Percentiles rank a stretch among this genome's conserved stretches.
Conservation (phyloP, 106 monocot species). For the Xerophyta viscosa region DNA sequence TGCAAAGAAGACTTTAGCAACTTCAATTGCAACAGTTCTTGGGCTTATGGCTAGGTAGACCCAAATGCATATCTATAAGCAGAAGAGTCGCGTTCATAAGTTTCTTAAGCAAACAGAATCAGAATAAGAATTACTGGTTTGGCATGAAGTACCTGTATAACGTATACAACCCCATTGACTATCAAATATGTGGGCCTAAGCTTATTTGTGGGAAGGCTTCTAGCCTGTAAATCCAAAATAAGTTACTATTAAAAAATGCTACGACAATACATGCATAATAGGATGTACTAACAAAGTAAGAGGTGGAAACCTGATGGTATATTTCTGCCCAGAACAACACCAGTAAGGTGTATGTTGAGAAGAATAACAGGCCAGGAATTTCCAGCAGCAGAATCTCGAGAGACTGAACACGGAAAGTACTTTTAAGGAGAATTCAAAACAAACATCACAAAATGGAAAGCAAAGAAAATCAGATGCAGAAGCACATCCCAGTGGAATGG, state of each 20-base stretch:
- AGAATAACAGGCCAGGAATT: conserved; percentile 80
- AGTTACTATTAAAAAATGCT: background rate
- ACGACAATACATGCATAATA: too few species aligned
- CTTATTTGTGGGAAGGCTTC: conserved; percentile 46
- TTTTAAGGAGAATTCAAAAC: too few species aligned
- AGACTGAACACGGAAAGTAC: conserved; percentile 19
- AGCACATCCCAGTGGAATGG: too few species aligned
- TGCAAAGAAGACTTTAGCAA: conserved; percentile 58
- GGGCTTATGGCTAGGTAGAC: conserved; percentile 26
- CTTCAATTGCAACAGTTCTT: conserved; percentile 29
- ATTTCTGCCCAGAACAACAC: conserved; percentile 97
- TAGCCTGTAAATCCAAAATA: conserved; percentile 37
- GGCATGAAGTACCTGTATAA: conserved; percentile 82
- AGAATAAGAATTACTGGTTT: too few species aligned
- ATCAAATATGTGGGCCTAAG: conserved; percentile 62
- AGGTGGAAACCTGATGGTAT: conserved; percentile 68
- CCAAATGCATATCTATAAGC: conserved; percentile 54
- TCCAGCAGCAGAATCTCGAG: conserved; percentile 68
- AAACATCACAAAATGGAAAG: too few species aligned
- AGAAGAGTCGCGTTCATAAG: too few species aligned
- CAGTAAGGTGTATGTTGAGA: conserved; percentile 83
- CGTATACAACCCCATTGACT: conserved; percentile 56
- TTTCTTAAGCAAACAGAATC: too few species aligned
- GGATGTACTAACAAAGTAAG: background rate
- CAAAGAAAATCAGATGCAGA: too few species aligned